These are phyloP conservation scores for Fonsecaea pugnacius DNA, from an alignment of 2,329 filamentous ascomycete genomes.

Conservation along the genomic window DNA sequence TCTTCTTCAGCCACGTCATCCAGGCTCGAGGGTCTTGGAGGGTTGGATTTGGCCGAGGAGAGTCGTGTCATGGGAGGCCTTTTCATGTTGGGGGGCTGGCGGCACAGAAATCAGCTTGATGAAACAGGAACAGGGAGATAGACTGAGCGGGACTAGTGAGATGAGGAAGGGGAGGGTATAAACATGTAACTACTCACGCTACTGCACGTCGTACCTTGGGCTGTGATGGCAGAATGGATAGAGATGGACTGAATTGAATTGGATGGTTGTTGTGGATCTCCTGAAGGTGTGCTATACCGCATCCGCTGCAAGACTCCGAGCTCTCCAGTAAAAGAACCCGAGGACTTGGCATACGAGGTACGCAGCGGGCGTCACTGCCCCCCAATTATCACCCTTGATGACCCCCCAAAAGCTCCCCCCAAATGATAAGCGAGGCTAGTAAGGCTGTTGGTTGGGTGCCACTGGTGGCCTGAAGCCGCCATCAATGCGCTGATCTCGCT, in stretches of 20 bases:
- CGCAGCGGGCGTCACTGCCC: background rate
- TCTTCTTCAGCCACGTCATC: background rate
- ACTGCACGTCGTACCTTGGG: background rate
- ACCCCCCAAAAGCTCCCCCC: background rate
- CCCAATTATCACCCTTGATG: background rate
- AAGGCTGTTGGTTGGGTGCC: background rate
- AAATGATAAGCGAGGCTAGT: background rate
- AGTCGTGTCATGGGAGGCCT: slow-evolving; percentile 1
- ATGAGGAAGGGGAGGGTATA: background rate
- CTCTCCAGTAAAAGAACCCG: background rate
- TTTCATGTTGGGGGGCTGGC: background rate
- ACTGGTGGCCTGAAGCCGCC: background rate
- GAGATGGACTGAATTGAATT: background rate
- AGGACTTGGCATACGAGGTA: background rate
- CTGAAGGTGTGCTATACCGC: background rate
- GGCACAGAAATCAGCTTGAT: background rate
- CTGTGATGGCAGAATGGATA: background rate
- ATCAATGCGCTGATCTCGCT: background rate
- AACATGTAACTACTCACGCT: background rate
- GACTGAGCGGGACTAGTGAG: background rate
- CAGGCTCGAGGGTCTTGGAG: background rate
- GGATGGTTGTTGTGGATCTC: background rate
- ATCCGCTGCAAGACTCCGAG: slow-evolving; percentile 7
- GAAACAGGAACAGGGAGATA: background rate
- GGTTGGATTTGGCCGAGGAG: background rate